Conservation (phyloP, 495 filamentous ascomycete species). For the Clohesyomyces aquaticus region DNA sequence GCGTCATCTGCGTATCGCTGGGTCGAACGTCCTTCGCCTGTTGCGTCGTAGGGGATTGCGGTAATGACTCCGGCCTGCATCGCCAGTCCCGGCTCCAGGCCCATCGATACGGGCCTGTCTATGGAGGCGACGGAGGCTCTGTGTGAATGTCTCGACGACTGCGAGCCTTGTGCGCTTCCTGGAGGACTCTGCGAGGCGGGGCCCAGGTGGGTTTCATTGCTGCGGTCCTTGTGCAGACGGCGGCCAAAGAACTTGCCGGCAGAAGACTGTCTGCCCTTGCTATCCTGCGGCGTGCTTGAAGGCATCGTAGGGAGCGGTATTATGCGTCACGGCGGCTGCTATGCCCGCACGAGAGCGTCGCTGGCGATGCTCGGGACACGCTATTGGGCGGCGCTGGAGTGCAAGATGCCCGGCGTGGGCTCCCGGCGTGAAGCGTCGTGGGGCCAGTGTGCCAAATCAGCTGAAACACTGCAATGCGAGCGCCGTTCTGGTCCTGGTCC, state of each 20-base stretch:
- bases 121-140: slow-evolving; percentile 75
- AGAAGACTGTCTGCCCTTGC: slow-evolving; percentile 79
- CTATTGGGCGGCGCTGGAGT: slow-evolving; percentile 1
- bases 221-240: slow-evolving; percentile 74
- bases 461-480: slow-evolving; percentile 7
- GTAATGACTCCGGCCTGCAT: slow-evolving; percentile 86
- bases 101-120: slow-evolving; percentile 60
- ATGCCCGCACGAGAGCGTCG: no score
- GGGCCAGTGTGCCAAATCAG: slow-evolving; percentile 6
- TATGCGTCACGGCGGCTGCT: slow-evolving; percentile 14
- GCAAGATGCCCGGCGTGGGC: no score
- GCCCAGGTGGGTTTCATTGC: slow-evolving; percentile 55
- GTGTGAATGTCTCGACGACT: slow-evolving; percentile 78
- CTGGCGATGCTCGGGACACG: no score
- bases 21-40: slow-evolving; percentile 38
- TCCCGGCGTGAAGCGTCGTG: no score
- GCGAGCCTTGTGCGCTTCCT: slow-evolving; percentile 66
- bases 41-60: slow-evolving; percentile 82
- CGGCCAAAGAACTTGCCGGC: slow-evolving; percentile 85
- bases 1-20: slow-evolving; percentile 58
- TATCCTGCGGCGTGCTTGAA: slow-evolving; percentile 63
- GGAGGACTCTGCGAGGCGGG: slow-evolving; percentile 52
- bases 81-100: slow-evolving; percentile 61
- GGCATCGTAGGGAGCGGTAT: slow-evolving; percentile 37
- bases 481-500: no score